Evolutionary conservation across 495 filamentous ascomycete genomes (phyloP).

Genomic region (Penicillium salamii): DNA sequence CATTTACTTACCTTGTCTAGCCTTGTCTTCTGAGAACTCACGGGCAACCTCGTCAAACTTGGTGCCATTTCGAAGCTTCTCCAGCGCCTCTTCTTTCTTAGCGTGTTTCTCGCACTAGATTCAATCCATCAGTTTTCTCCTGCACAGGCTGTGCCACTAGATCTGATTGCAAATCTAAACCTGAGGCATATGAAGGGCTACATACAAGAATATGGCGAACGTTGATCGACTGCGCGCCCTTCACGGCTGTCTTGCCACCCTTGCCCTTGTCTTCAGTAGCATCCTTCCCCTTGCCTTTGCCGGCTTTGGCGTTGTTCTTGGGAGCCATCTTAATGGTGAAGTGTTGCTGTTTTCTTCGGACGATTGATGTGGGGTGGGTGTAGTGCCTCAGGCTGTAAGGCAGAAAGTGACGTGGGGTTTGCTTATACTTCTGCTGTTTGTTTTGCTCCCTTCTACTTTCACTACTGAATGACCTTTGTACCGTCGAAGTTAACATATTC

Average conservation of each 20-base stretch:
- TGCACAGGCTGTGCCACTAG: not conserved
- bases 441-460: not conserved
- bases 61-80: constrained; percentile 69
- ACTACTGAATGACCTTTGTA: too few species aligned
- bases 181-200: constrained; percentile 1
- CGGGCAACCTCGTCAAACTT: constrained; percentile 89
- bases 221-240: constrained; percentile 76
- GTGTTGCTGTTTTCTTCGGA: constrained; percentile 1
- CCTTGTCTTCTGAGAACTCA: constrained; percentile 88
- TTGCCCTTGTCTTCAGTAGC: constrained; percentile 40
- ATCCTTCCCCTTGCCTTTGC: constrained; percentile 46
- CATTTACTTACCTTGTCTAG: constrained; percentile 67
- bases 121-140: not conserved
- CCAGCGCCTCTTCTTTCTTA: constrained; percentile 84
- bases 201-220: constrained; percentile 83
- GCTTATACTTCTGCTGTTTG: not conserved
- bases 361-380: constrained; percentile 4
- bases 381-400: constrained; percentile 6
- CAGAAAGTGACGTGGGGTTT: constrained; percentile 6
- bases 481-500: too few species aligned
- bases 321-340: constrained; percentile 44
- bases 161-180: not conserved
- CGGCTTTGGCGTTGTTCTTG: constrained; percentile 50
- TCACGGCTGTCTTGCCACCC: constrained; percentile 50
- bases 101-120: constrained; percentile 78